Evolutionary conservation across 148 eudicot species (phyloP).

Genomic region (Heliosperma pusillum): DNA sequence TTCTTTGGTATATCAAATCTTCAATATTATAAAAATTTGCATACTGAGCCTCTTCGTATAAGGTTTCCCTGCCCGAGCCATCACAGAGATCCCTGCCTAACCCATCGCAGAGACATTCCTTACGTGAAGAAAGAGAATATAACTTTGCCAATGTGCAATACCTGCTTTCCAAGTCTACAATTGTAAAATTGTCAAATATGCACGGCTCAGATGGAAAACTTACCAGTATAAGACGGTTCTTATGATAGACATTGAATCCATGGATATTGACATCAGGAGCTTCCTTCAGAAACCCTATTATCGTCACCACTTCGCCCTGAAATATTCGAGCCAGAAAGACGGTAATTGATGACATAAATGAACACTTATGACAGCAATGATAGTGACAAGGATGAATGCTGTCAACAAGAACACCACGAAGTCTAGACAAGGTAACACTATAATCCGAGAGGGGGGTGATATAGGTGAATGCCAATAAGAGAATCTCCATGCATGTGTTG

Average conservation of each 20-base stretch:
- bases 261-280: constrained; percentile 81
- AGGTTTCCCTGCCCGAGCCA: background rate
- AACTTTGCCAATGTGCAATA: background rate
- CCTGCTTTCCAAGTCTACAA: background rate
- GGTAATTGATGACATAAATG: background rate
- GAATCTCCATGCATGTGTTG: no score
- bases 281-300: constrained; percentile 90
- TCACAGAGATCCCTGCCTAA: background rate
- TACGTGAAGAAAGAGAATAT: background rate
- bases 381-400: background rate
- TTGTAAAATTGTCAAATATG: background rate
- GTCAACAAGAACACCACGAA: background rate
- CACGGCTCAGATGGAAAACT: background rate
- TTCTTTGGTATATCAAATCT: background rate
- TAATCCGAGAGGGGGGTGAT: no score
- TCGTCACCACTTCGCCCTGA: constrained; percentile 72
- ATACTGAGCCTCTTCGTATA: background rate
- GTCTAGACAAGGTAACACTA: background rate
- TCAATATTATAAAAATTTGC: background rate
- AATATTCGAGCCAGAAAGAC: constrained; percentile 14
- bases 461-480: no score
- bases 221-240: constrained; percentile 92
- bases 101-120: background rate
- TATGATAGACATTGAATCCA: constrained; percentile 93
- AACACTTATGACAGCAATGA: background rate